These are phyloP conservation scores for Clitopilus passeckerianus DNA, from an alignment of 768 basidiomycete species.

Conservation along the genomic window DNA sequence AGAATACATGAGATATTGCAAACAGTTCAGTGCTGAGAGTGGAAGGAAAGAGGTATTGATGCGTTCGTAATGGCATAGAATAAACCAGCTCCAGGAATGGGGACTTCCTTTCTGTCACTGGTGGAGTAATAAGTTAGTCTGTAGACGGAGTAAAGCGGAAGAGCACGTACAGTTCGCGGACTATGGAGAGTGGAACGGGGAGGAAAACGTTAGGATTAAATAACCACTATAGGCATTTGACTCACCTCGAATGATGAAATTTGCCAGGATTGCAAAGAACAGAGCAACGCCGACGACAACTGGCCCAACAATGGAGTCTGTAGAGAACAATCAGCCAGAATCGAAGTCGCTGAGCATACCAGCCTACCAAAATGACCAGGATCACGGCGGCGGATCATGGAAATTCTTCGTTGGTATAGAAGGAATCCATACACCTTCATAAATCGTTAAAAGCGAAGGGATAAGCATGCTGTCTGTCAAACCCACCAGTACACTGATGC, in stretches of 20 bases:
- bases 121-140: neutral
- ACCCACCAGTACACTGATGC: conserved; percentile 58
- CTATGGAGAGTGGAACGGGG: conserved; percentile 22
- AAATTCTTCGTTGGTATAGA: conserved; percentile 84
- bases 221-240: conserved; percentile 6
- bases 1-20: neutral
- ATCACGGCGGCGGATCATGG: conserved; percentile 86
- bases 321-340: neutral
- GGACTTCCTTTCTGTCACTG: conserved; percentile 21
- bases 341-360: neutral
- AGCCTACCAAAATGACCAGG: conserved; percentile 82
- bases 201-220: conserved; percentile 6
- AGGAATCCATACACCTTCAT: conserved; percentile 79
- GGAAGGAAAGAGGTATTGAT: neutral
- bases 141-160: neutral
- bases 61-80: conserved; percentile 6
- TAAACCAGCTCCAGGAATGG: conserved; percentile 23
- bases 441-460: neutral
- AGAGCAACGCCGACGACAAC: conserved; percentile 75
- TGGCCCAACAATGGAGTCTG: conserved; percentile 83
- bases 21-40: conserved; percentile 2
- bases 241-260: conserved; percentile 84
- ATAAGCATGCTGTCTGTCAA: conserved; percentile 11
- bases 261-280: conserved; percentile 83
- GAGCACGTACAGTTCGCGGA: conserved; percentile 50